Evolutionary conservation across 495 filamentous ascomycete species (phyloP).

Genomic region (Stereocaulon alpinum): DNA sequence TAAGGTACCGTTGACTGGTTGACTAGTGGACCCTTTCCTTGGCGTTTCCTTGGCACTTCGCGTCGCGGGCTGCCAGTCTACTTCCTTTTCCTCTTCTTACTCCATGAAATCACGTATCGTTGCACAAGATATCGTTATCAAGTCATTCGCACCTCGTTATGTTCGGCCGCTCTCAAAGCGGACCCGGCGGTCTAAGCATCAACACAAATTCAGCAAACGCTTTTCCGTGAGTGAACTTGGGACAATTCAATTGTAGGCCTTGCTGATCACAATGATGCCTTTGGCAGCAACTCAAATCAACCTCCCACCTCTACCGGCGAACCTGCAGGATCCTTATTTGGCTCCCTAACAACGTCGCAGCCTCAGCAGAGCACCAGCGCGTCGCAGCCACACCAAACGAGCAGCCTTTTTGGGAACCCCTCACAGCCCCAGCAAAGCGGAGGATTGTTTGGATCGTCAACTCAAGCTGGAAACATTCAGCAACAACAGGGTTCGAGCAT

Average conservation of each 20-base stretch:
- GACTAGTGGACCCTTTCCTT: background rate
- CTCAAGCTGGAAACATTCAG: slow-evolving; percentile 21
- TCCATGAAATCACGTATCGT: background rate
- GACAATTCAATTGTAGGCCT: slow-evolving; percentile 14
- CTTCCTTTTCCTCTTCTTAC: background rate
- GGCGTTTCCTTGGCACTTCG: background rate
- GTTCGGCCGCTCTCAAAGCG: slow-evolving; percentile 21
- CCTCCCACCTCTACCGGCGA: slow-evolving; percentile 11
- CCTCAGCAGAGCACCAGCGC: slow-evolving; percentile 12
- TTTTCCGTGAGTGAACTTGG: slow-evolving; percentile 48
- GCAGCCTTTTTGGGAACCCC: slow-evolving; percentile 28
- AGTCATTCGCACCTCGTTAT: slow-evolving; percentile 8
- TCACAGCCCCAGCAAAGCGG: slow-evolving; percentile 26
- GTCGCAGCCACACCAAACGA: slow-evolving; percentile 24
- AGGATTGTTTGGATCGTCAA: slow-evolving; percentile 28
- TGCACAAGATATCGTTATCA: background rate
- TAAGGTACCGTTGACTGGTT: too few relatives aligned
- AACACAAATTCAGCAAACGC: slow-evolving; percentile 68
- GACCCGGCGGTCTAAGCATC: slow-evolving; percentile 53
- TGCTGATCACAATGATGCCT: background rate
- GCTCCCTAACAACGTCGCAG: slow-evolving; percentile 14
- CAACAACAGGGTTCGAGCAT: slow-evolving; percentile 23
- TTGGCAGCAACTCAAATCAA: slow-evolving; percentile 7
- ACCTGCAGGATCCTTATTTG: slow-evolving; percentile 22
- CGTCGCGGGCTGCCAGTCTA: background rate